A percentile compares a stretch with the other conserved stretches of the same genome.
Conservation (phyloP, 768 basidiomycete species). For the Psilocybe azurescens region DNA sequence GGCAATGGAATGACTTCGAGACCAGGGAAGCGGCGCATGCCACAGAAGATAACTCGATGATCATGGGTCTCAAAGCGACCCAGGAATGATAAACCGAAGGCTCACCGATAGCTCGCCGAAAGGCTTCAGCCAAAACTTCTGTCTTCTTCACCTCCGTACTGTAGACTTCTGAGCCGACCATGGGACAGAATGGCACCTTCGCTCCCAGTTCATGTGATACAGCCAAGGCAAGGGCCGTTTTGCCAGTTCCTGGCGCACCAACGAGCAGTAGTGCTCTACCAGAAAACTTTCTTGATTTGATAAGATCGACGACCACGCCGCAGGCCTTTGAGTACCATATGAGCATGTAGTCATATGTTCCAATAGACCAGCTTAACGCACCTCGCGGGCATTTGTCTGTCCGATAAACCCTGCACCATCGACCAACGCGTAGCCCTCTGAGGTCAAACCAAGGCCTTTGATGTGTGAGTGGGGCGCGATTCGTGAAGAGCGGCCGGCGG, state of each 20-base stretch:
- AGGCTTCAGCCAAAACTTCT: slow-evolving; percentile 93
- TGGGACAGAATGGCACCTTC: slow-evolving; percentile 97
- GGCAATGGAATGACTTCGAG: background rate
- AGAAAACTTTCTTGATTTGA: slow-evolving; percentile 92
- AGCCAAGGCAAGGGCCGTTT: slow-evolving; percentile 94
- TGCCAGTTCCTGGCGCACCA: slow-evolving; percentile 97
- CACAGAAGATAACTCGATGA: background rate
- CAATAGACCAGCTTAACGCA: slow-evolving; percentile 33
- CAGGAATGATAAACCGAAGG: slow-evolving; percentile 26
- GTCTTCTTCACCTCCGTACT: slow-evolving; percentile 99
- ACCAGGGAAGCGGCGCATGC: background rate
- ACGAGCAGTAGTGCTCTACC: slow-evolving; percentile 92
- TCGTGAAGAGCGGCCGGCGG: slow-evolving; percentile 72
- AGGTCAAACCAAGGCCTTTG: slow-evolving; percentile 89
- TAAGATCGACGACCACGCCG: slow-evolving; percentile 86
- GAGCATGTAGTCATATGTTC: background rate
- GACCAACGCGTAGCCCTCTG: slow-evolving; percentile 78
- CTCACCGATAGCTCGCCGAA: slow-evolving; percentile 94
- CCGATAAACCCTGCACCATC: slow-evolving; percentile 91
- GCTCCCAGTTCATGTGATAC: slow-evolving; percentile 92
- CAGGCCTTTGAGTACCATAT: slow-evolving; percentile 65
- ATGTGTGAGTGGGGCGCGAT: slow-evolving; percentile 96
- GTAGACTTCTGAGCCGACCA: slow-evolving; percentile 98
- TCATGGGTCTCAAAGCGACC: slow-evolving; percentile 2
- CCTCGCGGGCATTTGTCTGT: slow-evolving; percentile 90